Evolutionary conservation across 495 filamentous ascomycete species (phyloP).

Genomic region (Xeromyces bisporus): DNA sequence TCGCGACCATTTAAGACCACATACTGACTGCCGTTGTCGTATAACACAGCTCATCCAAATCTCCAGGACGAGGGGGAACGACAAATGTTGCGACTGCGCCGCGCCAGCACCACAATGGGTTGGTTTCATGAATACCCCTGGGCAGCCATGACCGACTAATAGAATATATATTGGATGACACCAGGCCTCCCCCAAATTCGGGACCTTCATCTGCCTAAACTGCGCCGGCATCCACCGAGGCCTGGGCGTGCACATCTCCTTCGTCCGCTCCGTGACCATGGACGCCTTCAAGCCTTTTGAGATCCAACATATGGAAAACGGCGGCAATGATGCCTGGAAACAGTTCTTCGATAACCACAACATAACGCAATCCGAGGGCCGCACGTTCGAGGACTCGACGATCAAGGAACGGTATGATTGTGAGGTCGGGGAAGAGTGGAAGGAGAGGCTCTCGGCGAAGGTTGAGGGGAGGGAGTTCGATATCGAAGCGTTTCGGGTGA

Average conservation of each 20-base stretch:
- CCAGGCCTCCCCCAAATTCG: slow-evolving; percentile 54
- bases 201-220: slow-evolving; percentile 89
- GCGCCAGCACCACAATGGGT: slow-evolving; percentile 93
- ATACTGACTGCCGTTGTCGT: slow-evolving; percentile 5
- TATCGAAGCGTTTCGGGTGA: too few species aligned
- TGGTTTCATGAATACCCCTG: slow-evolving; percentile 4
- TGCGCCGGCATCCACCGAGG: slow-evolving; percentile 92
- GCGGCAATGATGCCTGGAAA: slow-evolving; percentile 76
- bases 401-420: slow-evolving; percentile 74
- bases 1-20: slow-evolving; percentile 4
- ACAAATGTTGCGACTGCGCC: slow-evolving; percentile 79
- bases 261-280: slow-evolving; percentile 92
- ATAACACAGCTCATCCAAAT: slow-evolving; percentile 57
- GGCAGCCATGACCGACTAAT: neutral
- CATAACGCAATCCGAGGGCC: slow-evolving; percentile 38
- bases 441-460: slow-evolving; percentile 72
- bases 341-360: slow-evolving; percentile 62
- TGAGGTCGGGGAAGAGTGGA: slow-evolving; percentile 85
- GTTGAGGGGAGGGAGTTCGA: slow-evolving; percentile 75
- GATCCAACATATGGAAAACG: slow-evolving; percentile 70
- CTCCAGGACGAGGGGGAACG: slow-evolving; percentile 75
- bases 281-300: slow-evolving; percentile 86
- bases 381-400: slow-evolving; percentile 55
- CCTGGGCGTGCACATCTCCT: slow-evolving; percentile 93
- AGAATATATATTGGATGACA: neutral